Evolutionary conservation across 2,329 filamentous ascomycete genomes (phyloP), one percentile per base, ranked within the genome.

Genomic region (Calonectria fujianensis): DNA sequence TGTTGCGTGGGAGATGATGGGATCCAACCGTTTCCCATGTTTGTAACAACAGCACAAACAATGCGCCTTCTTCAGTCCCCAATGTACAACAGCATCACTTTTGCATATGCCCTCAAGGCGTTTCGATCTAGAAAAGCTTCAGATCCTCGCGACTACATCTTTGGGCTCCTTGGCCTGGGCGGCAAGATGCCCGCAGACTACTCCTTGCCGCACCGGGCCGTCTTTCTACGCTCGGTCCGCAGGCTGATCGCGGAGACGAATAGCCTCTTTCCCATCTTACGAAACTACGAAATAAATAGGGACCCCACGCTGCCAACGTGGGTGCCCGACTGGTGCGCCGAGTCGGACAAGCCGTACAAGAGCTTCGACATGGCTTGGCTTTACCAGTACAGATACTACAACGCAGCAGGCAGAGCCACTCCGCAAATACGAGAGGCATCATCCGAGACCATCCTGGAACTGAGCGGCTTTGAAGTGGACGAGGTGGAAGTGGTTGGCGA

Each of bases 371-470:
- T 63, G 57, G 57, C 57, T 20, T 63, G 57, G 57, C 41, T 41
- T 11, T 63, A 63, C 16, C 57, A 63, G n/a, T 63, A 63, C 57
- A 37, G 57, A 39, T 63, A 63, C 57, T 63, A 63, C 57, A 63
- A 63, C 24, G 57, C 57, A 20, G 57, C 57, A 3, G 24, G 57
- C n/a, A 63, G 32, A 18, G 29, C 35, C 3, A 27, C 35, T 1
- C 57, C 57, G 13, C 35, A 63, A 18, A 63, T 63, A 29, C 41
- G 57, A 29, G 32, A 63, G 18, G 13, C 35, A 4, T 20, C 37
- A 8, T 63, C 57, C 27, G 14, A 63, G 14, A 11, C 57, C 7
- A 29, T 63, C 27, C 4, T 63, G 57, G 57, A 63, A 13, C 57
- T 63, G 14, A 24, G 39, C 14, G 57, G 57, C 14, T 39, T 41